Evolutionary conservation across 495 filamentous ascomycete genomes (phyloP), one percentile per base, ranked within the genome.

Genomic region (Penicillium waksmanii): DNA sequence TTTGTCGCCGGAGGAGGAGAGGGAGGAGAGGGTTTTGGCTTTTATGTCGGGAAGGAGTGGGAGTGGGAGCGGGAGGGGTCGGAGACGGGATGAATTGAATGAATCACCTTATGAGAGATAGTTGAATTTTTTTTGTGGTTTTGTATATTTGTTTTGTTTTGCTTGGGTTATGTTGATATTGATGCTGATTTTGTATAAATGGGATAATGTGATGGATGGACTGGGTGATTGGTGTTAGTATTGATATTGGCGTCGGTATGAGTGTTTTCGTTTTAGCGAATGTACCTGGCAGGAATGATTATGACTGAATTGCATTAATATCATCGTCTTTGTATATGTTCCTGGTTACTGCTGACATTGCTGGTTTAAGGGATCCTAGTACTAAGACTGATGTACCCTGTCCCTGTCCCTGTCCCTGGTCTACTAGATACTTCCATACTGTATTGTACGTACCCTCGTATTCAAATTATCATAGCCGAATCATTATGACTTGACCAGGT

Each of bases 1-100:
- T n/a, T 38, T 38, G 36, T 13, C 68, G 6, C 62, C 67, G 27
- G 56, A 67, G 38, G 72, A 75, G 61, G 67, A 66, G 48, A 34
- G 47, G 34, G 73, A 75, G 61, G 67, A 66, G 48, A 35, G 47
- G 25, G 34, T 48, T 12, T 19, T 55, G 40, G 53, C 17, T 11
- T 47, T 48, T 25, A 48, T 48, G 46, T 11, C 23, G 23, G 23
- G 23, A 3, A 23, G 23, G 23, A 23, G 23, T 23, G 23, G 23
- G 23, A 23, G 23, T 23, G 23, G 23, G 23, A 23, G 43, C 1
- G 43, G 43, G 43, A 46, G 43, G 2, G 5, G 17, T 5, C 17
- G 35, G 36, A 1, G 36, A 13, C 8, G 36, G 36, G 11, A 38
- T 38, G 36, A 38, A 38, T 38, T 38, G 36, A 27, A 48, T 48